Base-by-base conservation (phyloP, 1,284 basidiomycete species). In the Dichomitus squalens region DNA sequence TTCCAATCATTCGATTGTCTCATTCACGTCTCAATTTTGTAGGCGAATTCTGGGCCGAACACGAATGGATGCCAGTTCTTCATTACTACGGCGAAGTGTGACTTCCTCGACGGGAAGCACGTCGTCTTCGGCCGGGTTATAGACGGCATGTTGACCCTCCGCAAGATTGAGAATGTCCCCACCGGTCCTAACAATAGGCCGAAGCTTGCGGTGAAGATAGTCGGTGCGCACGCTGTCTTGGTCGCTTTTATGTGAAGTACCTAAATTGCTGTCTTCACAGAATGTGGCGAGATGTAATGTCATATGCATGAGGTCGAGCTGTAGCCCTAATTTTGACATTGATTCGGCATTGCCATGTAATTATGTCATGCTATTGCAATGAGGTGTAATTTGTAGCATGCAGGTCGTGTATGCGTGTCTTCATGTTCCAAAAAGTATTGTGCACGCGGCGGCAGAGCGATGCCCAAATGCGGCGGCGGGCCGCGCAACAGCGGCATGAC, bases 61-160 rank as follows among this genome's bases (percentile, higher is more conserved):
- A 96, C 95, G 4, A 97, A 98, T 68, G 95, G 95, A 2, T 96
- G 92, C 72, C 93, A 94, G 87, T 99, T 99, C 80, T 99, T 99
- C 80, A 90, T 99, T 68, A 99, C 96, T 0, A 95, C 93, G 0
- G 93, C 89, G 14, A 90, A 92, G 58, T 96, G 95, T 61, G 92
- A 95, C 64, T 99, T 98, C 77, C 93, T 56, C 85, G 91, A 95
- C 70, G 85, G 83, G 47, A 96, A 96, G 75, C 93, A 95, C 75
- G 92, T 95, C 64, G 84, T 95, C 39, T 96, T 93, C 65, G 93
- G 93, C 60, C 88, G 93, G 72, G 93, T 96, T 54, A 82, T 90
- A 72, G 82, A 85, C 66, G 93, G 92, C 21, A 90, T 96, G 85
- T 82, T 96, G 59, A 95, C 92, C 0, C 80, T 98, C 51, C 83